These are phyloP conservation scores for Lyophyllum semitale DNA, from an alignment of 768 basidiomycete species.

Conservation along the genomic window DNA sequence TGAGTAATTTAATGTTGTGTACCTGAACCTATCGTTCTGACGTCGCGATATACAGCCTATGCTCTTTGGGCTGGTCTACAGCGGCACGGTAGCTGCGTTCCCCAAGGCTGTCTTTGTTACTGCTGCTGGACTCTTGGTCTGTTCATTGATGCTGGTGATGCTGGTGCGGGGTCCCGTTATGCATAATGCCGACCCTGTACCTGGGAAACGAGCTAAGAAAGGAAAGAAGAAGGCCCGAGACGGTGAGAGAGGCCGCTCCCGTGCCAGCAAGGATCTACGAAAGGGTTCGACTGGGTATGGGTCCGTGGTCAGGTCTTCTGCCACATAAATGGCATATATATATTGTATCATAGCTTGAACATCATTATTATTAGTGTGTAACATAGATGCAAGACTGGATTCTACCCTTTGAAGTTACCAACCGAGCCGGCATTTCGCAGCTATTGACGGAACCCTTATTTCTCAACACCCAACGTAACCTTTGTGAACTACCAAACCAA, in stretches of 20 bases:
- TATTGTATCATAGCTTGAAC: constrained; percentile 4
- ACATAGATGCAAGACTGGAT: not conserved
- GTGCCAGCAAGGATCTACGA: constrained; percentile 49
- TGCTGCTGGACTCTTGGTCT: constrained; percentile 51
- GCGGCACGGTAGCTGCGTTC: constrained; percentile 62
- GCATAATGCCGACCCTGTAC: constrained; percentile 4
- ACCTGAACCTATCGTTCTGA: not conserved
- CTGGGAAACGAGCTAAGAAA: constrained; percentile 20
- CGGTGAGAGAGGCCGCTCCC: constrained; percentile 45
- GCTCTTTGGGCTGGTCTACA: constrained; percentile 73
- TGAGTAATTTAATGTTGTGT: constrained; percentile 23
- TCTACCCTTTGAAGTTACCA: too few relatives aligned
- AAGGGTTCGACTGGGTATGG: constrained; percentile 34
- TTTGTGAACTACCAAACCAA: too few relatives aligned
- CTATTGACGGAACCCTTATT: too few relatives aligned
- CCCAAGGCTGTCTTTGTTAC: constrained; percentile 72
- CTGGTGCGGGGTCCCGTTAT: constrained; percentile 43
- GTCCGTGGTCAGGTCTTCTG: constrained; percentile 7
- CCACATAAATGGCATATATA: not conserved
- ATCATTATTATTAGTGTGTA: not conserved
- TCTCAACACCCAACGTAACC: too few relatives aligned
- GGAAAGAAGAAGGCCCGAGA: constrained; percentile 21
- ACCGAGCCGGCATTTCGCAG: too few relatives aligned
- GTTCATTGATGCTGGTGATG: constrained; percentile 36
- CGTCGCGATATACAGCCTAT: constrained; percentile 47